Evolutionary conservation across 73 alveolate genomes (phyloP), one percentile per base, ranked within the genome.

Genomic region (Tetrahymena malaccensis): DNA sequence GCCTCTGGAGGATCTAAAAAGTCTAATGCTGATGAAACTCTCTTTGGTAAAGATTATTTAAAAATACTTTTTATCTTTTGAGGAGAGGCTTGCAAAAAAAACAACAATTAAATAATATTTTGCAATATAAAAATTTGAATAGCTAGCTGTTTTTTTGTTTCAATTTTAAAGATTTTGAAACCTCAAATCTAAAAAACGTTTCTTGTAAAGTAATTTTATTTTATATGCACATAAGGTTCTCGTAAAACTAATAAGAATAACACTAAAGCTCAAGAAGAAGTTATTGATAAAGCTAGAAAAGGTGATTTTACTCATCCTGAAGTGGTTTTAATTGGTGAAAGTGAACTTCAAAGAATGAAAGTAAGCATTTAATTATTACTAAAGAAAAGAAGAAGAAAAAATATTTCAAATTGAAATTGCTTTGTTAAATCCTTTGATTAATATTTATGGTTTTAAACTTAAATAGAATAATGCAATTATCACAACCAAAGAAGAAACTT

Each of bases 251-350:
- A 35, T 57, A 95, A 95, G 56, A 93, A 93, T 22, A 85, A 27
- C 43, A 85, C 56, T 4, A 94, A 94, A 13, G 95, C 84, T 27
- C 93, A 95, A 43, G 94, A 85, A 94, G 44, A 44, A 27, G 70
- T 95, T 95, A 94, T 55, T 85, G 84, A 95, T 35, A 85, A 43
- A 85, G 97, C 93, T 34, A 85, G 97, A 70, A 89, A 44, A 43
- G 97, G 97, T 55, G 95, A 95, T 93, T 55, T 95, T 15, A 19
- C 95, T 55, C 93, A 95, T 93, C 97, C 97, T 10, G 97, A 95
- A 37, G 97, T 95, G 16, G 95, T 95, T 84, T 57, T 95, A n/a
- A 34, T 95, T 25, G 95, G 97, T 17, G 97, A 95, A 85, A 58
- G 85, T 44, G 97, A 95, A 93, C 85, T 95, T 37, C 43, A 95